Conservation (phyloP, 1,284 basidiomycete genomes). For the Puccinia horiana region DNA sequence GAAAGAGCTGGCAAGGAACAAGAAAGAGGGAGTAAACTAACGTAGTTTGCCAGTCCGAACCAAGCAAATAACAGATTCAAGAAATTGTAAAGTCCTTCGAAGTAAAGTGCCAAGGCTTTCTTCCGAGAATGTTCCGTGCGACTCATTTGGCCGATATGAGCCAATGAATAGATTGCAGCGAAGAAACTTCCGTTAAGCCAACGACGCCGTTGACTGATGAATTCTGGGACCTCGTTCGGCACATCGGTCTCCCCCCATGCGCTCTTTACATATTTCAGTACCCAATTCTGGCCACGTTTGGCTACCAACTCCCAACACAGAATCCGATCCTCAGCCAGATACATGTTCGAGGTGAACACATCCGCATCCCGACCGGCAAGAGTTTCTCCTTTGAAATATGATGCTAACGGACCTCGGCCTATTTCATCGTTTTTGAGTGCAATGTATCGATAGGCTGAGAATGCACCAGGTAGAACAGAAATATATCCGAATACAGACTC, state of each 20-base stretch:
- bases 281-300: conserved; percentile 84
- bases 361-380: conserved; percentile 86
- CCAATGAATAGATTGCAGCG: conserved; percentile 67
- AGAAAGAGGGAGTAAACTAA: conserved; percentile 57
- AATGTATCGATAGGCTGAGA: conserved; percentile 82
- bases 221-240: conserved; percentile 88
- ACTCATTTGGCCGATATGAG: conserved; percentile 78
- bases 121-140: conserved; percentile 77
- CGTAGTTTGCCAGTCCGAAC: conserved; percentile 73
- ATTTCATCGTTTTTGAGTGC: conserved; percentile 83
- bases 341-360: conserved; percentile 79
- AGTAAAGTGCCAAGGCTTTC: conserved; percentile 73
- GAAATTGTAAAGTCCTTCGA: conserved; percentile 83
- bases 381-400: conserved; percentile 96
- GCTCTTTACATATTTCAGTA: conserved; percentile 91
- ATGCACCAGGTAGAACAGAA: conserved; percentile 72
- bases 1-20: neutral
- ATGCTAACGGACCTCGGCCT: conserved; percentile 83
- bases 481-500: conserved; percentile 90
- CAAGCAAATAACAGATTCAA: conserved; percentile 87
- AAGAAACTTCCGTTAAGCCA: conserved; percentile 97
- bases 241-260: conserved; percentile 96
- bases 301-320: conserved; percentile 95
- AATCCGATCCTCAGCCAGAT: conserved; percentile 70
- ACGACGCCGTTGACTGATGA: conserved; percentile 86